Evolutionary conservation across 2,329 filamentous ascomycete genomes (phyloP).

Genomic region (Alternaria sp.): DNA sequence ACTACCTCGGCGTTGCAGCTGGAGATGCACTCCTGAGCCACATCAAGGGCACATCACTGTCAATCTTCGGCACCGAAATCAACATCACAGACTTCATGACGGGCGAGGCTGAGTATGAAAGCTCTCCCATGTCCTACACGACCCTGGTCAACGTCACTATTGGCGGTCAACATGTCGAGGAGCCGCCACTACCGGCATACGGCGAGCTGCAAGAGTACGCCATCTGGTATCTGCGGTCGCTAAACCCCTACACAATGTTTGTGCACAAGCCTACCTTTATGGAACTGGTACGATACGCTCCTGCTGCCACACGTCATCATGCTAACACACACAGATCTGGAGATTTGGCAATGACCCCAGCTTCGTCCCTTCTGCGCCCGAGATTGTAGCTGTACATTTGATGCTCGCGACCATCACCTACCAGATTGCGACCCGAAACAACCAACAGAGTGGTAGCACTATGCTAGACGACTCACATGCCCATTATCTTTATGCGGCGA

Average conservation of each 20-base stretch:
- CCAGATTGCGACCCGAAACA: conserved; percentile 76
- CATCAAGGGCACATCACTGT: conserved; percentile 78
- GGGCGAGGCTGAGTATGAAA: conserved; percentile 67
- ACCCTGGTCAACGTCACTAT: conserved; percentile 73
- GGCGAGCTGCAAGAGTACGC: conserved; percentile 73
- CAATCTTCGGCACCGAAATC: conserved; percentile 80
- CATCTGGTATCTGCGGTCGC: conserved; percentile 77
- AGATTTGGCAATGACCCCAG: conserved; percentile 74
- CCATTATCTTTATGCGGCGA: conserved; percentile 79
- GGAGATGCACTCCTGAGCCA: conserved; percentile 73
- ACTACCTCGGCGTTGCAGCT: conserved; percentile 70
- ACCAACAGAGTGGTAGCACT: conserved; percentile 48
- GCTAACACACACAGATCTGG: conserved; percentile 63
- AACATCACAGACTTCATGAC: conserved; percentile 77
- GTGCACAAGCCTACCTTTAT: conserved; percentile 80
- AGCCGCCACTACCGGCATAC: conserved; percentile 68
- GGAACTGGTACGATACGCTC: conserved; percentile 62
- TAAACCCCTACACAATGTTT: conserved; percentile 76
- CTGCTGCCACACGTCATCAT: neutral
- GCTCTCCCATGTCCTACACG: conserved; percentile 70
- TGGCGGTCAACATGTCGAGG: conserved; percentile 61
- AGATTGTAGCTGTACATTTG: conserved; percentile 78
- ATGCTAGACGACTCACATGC: conserved; percentile 73
- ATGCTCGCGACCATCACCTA: conserved; percentile 80
- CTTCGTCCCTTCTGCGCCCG: conserved; percentile 69